Base-by-base conservation (phyloP, 345 rosid species). In the Angophora floribunda region DNA sequence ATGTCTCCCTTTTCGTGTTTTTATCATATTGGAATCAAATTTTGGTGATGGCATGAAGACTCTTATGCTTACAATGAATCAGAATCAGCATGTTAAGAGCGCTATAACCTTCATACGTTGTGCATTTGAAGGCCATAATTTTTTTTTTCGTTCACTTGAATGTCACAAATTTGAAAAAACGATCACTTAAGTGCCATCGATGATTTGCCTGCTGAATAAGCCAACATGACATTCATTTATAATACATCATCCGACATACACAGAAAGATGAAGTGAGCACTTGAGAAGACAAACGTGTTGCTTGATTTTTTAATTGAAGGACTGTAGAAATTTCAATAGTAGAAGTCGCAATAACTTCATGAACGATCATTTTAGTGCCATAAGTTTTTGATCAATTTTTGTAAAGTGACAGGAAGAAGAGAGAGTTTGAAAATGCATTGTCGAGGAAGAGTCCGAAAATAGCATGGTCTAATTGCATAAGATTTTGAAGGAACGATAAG, bases 101-200 rank as follows among this genome's bases (percentile, higher is more conserved):
- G 2, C 0, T 8, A 55, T 55, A 22, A 55, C 13, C 3, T 55
- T 22, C 13, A 0, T 55, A 4, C 0, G 0, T 0, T 1, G 1
- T 12, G 8, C 61, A 55, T 55, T 55, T 55, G 2, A 55, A 0
- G 0, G 22, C 41, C 22, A 55, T 55, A 22, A 22, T 1, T 53
- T 7, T 53, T 53, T 53, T 55, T 55, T 36, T 8, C 0, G 0
- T 55, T 55, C 0, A 55, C 13, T 55, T 55, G 28, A 55, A 55
- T 55, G 6, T 55, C 2, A 9, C 2, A 1, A 0, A 21, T 55
- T 55, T 9, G 22, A 55, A 55, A 55, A 55, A 55, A 21, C 6
- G 0, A 55, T 55, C 0, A 55, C 12, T 55, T 55, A 55, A 22
- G 1, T 55, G 2, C 0, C 12, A 55, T 55, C 9, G 12, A 0